Conservation (phyloP, 2,329 filamentous ascomycete genomes). For the Diplocarpon rosae region DNA sequence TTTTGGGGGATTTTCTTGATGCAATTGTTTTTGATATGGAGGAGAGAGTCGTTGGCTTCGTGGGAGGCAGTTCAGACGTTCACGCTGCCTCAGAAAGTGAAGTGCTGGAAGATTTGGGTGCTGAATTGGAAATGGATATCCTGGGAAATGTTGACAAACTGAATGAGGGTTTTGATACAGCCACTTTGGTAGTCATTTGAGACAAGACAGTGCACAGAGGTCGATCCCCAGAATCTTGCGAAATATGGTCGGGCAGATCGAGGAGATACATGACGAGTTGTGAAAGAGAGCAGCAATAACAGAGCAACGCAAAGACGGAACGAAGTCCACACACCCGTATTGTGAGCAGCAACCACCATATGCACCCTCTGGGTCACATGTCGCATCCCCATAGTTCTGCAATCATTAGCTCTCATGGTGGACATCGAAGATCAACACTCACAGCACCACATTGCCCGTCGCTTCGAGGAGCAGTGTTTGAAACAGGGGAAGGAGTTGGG, state of each 20-base stretch:
- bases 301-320: neutral
- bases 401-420: conserved; percentile 2
- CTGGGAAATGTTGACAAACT: neutral
- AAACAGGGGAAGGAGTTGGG: neutral
- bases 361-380: conserved; percentile 21
- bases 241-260: neutral
- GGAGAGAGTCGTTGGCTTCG: neutral
- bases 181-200: conserved; percentile 25
- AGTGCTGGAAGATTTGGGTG: neutral
- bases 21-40: neutral
- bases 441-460: conserved; percentile 25
- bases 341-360: conserved; percentile 26
- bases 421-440: neutral
- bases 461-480: conserved; percentile 11
- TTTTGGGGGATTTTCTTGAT: conserved; percentile 10
- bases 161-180: conserved; percentile 11
- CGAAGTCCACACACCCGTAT: conserved; percentile 20
- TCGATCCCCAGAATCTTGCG: conserved; percentile 22
- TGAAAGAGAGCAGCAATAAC: neutral
- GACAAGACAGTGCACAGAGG: conserved; percentile 17
- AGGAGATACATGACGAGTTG: neutral
- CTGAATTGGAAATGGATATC: neutral
- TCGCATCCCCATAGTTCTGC: conserved; percentile 19
- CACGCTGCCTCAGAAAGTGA: conserved; percentile 4
- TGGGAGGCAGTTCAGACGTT: conserved; percentile 2